A percentile compares a stretch with the other conserved stretches of the same genome.
These are phyloP conservation scores for Aspergillus hiratsukae DNA, from an alignment of 2,329 filamentous ascomycete genomes.

Conservation along the genomic window DNA sequence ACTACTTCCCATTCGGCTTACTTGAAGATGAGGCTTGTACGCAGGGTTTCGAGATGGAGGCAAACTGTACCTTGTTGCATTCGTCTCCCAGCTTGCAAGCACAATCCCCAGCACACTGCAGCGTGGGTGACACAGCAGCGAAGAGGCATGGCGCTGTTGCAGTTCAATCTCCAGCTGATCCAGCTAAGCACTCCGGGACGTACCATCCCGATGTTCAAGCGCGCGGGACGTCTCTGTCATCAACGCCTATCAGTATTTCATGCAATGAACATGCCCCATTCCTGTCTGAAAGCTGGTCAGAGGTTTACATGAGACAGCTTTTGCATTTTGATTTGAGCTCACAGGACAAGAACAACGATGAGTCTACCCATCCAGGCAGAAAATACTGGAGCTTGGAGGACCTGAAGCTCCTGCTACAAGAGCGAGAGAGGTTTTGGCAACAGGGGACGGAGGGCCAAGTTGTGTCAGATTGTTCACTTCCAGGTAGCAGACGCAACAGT, in stretches of 20 bases:
- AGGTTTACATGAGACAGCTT: conserved; percentile 3
- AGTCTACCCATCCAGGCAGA: not conserved
- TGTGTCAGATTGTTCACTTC: not conserved
- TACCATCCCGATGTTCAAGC: not conserved
- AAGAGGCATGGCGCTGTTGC: not conserved
- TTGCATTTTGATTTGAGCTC: conserved; percentile 13
- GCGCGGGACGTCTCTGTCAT: not conserved
- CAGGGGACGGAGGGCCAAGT: not conserved
- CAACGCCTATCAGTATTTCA: conserved; percentile 8
- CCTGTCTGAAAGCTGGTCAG: not conserved
- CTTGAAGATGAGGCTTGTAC: not conserved
- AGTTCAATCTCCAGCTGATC: not conserved
- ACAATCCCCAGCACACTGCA: not conserved
- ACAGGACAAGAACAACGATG: not conserved
- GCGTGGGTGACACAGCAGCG: not conserved
- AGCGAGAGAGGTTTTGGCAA: conserved; percentile 13
- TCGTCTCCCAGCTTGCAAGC: not conserved
- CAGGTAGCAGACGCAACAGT: conserved; percentile 1
- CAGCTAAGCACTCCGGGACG: not conserved
- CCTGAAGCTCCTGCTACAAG: conserved; percentile 16
- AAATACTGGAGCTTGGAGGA: conserved; percentile 21
- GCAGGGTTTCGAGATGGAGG: not conserved
- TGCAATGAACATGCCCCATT: not conserved
- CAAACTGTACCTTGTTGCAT: not conserved
- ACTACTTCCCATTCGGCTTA: not conserved